Conservation (phyloP, 805 yeast genomes). For the Starmerella floris region DNA sequence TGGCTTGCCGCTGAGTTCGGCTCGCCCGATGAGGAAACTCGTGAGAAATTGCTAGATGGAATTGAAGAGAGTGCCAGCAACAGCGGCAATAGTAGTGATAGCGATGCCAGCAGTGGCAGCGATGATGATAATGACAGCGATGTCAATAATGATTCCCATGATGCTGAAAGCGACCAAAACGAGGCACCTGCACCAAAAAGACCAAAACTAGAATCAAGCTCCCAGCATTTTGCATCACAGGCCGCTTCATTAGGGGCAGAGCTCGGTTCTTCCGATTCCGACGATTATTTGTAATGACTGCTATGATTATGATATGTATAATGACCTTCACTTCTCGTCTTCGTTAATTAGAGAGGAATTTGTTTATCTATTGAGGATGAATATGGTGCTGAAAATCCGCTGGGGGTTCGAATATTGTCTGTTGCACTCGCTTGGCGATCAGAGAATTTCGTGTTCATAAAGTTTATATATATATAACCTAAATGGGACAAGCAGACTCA, state of each 20-base stretch:
- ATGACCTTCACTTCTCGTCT: no score
- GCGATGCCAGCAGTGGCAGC: neutral
- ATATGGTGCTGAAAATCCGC: no score
- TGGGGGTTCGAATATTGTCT: no score
- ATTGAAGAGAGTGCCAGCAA: neutral
- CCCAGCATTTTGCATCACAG: slow-evolving; percentile 11
- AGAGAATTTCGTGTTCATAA: no score
- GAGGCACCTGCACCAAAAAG: neutral
- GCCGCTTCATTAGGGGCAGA: slow-evolving; percentile 6
- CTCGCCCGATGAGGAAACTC: neutral
- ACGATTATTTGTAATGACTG: slow-evolving; percentile 3
- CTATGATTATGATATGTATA: no score
- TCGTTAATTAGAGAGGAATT: no score
- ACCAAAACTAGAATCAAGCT: neutral
- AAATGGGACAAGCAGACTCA: no score
- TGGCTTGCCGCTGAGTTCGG: neutral
- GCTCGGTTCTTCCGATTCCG: slow-evolving; percentile 6
- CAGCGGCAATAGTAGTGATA: neutral
- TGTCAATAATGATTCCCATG: neutral
- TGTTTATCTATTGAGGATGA: no score
- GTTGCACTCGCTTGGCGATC: no score
- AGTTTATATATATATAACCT: no score
- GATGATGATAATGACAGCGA: slow-evolving; percentile 1
- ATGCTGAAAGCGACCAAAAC: neutral
- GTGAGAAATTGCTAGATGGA: neutral